A percentile compares a stretch with the other conserved stretches of the same genome.
Conservation (phyloP, 139 green algal genomes). For the Tetratostichococcus sp. region DNA sequence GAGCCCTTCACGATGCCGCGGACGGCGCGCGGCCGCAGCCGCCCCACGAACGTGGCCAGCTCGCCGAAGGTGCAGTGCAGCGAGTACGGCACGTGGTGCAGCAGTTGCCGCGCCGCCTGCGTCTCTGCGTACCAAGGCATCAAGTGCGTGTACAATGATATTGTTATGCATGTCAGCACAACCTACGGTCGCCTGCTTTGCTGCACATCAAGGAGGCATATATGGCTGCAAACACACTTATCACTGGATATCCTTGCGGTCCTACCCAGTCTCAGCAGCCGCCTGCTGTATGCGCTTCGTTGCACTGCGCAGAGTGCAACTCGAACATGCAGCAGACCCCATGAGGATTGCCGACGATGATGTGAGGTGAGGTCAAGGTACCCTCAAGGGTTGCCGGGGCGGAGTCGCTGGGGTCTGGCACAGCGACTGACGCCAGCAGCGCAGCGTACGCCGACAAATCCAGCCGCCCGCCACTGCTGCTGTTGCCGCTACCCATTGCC, state of each 20-base stretch:
- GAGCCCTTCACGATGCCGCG: constrained; percentile 4
- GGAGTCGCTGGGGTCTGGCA: not conserved
- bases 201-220: too few relatives aligned
- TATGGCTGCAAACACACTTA: too few relatives aligned
- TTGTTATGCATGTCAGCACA: too few relatives aligned
- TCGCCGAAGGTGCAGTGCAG: constrained; percentile 36
- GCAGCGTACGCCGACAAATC: not conserved
- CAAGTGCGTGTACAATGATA: too few relatives aligned
- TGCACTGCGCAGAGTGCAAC: too few relatives aligned
- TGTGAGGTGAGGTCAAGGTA: not conserved
- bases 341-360: too few relatives aligned
- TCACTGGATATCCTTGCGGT: too few relatives aligned
- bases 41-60: constrained; percentile 12
- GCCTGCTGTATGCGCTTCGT: too few relatives aligned
- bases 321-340: too few relatives aligned
- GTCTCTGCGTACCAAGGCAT: constrained; percentile 4
- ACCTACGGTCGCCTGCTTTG: too few relatives aligned
- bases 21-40: constrained; percentile 6
- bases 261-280: too few relatives aligned
- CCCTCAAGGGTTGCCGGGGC: not conserved
- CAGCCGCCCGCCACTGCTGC: not conserved
- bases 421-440: not conserved
- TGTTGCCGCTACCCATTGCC: not conserved
- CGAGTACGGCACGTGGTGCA: constrained; percentile 40
- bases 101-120: constrained; percentile 26